Base-by-base conservation (phyloP, 148 eudicot species). In the Selenicereus undatus region DNA sequence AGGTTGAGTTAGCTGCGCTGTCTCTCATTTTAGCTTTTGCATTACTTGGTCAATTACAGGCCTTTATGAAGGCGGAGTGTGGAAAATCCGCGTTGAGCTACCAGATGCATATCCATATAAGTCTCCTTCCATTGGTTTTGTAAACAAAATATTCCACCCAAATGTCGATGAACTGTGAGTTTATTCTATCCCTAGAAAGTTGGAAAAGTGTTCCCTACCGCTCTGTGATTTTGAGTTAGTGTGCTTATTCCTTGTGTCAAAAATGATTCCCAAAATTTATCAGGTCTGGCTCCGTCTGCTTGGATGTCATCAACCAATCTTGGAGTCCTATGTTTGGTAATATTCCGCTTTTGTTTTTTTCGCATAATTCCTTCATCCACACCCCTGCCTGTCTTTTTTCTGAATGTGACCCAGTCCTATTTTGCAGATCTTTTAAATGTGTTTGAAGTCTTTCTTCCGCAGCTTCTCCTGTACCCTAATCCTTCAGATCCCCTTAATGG, bases 301-400 rank as follows among this genome's bases (percentile, higher is more conserved):
- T 93, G 92, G 97, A 93, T 81, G 97, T 93, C n/a, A 93, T 93
- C 48, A 93, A 93, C 80, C 97, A 93, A 79, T 88, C 97, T 13
- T 93, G 97, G 97, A 93, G 97, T 86, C 97, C 97, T 62, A 93
- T 93, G 97, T 93, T 91, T 81, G 97, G 97, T 91, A 91, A 87
- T 82, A 36, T 74, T 22, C 70, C 3, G 18, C 79, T 73, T 12
- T 58, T 32, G 17, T 32, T 24, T 27, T 10, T 66, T 32, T 32
- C n/a, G 17, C 29, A 24, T 27, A 66, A 26, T 66, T 10, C 8
- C 71, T 26, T 66, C 71, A 27, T 27, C 30, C 32, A 9, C 29
- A 8, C 18, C 24, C 70, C 21, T n/a, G 20, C 32, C n/a, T 54
- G 60, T 14, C 20, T 11, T 73, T 73, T 50, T 56, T 42, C 76